Percentiles rank a stretch among this genome's conserved stretches.
Conservation (phyloP, 2,329 filamentous ascomycete species). For the Capronia americana region DNA sequence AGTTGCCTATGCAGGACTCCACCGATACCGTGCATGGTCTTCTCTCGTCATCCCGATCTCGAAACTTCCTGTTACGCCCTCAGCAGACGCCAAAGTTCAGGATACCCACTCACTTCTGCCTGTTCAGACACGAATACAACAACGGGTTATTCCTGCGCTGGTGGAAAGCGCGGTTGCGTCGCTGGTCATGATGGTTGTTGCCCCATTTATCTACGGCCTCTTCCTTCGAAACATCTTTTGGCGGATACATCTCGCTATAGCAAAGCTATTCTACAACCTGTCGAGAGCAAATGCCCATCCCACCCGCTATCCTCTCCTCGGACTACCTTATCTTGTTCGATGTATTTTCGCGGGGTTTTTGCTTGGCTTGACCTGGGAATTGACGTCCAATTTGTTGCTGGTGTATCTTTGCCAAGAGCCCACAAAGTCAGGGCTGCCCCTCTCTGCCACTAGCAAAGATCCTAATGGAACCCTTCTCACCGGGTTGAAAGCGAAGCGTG, state of each 20-base stretch:
- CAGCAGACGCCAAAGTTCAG: constrained; percentile 42
- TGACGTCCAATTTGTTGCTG: constrained; percentile 78
- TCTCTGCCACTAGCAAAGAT: constrained; percentile 85
- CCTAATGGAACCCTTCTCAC: constrained; percentile 88
- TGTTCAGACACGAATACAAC: constrained; percentile 49
- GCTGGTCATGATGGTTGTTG: constrained; percentile 53
- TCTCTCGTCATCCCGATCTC: constrained; percentile 62
- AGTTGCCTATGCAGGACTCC: constrained; percentile 68
- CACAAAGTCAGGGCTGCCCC: constrained; percentile 80
- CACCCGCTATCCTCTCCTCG: constrained; percentile 62
- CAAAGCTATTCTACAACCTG: constrained; percentile 76
- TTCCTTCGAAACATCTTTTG: constrained; percentile 70
- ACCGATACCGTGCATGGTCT: constrained; percentile 77
- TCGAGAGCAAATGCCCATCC: constrained; percentile 70
- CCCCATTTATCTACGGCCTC: constrained; percentile 66
- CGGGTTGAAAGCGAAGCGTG: constrained; percentile 82
- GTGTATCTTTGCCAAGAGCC: constrained; percentile 81
- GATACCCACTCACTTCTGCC: constrained; percentile 47
- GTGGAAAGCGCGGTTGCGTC: constrained; percentile 44
- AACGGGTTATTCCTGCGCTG: constrained; percentile 43
- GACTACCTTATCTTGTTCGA: constrained; percentile 50
- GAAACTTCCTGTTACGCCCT: constrained; percentile 43
- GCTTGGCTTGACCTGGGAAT: constrained; percentile 75
- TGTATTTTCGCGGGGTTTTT: constrained; percentile 69
- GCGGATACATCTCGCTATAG: constrained; percentile 72